Conservation (phyloP, 1,139 yeast genomes). For the Meyerozyma smithsonii region DNA sequence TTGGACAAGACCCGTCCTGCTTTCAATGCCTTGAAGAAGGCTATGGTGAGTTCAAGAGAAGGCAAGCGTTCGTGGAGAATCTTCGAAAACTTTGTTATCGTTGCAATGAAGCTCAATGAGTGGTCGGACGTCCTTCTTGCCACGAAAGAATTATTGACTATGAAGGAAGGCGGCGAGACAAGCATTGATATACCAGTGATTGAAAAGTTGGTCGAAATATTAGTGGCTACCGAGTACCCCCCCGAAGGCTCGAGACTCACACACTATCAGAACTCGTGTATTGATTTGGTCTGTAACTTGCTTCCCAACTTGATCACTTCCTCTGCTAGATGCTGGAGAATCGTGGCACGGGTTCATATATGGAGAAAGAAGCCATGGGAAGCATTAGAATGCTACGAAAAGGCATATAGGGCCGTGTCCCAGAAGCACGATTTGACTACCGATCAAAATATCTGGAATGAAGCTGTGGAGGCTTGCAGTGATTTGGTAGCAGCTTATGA, state of each 20-base stretch:
- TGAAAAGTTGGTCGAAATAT: conserved; percentile 66
- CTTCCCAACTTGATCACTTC: conserved; percentile 68
- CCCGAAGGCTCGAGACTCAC: conserved; percentile 32
- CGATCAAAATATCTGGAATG: conserved; percentile 65
- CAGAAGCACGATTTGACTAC: conserved; percentile 63
- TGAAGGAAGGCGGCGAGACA: conserved; percentile 58
- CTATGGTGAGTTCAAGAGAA: conserved; percentile 64
- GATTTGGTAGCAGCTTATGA: conserved; percentile 87
- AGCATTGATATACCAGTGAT: conserved; percentile 73
- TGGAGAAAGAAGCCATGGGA: conserved; percentile 91
- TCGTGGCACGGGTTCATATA: conserved; percentile 75
- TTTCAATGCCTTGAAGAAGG: conserved; percentile 74
- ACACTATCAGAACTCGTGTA: conserved; percentile 61
- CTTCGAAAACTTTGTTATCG: conserved; percentile 81
- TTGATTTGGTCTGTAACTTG: conserved; percentile 61
- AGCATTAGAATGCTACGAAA: conserved; percentile 80
- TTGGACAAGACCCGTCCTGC: conserved; percentile 70
- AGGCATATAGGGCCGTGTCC: conserved; percentile 72
- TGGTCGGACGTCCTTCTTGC: conserved; percentile 89
- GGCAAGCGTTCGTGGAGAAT: conserved; percentile 77
- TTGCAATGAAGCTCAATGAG: conserved; percentile 73
- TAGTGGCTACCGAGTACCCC: conserved; percentile 52
- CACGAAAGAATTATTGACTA: conserved; percentile 49
- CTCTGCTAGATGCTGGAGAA: conserved; percentile 75
- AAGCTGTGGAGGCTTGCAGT: conserved; percentile 72